These are phyloP conservation scores for Rhodotorula sp. DNA, from an alignment of 1,284 basidiomycete species.

Conservation along the genomic window DNA sequence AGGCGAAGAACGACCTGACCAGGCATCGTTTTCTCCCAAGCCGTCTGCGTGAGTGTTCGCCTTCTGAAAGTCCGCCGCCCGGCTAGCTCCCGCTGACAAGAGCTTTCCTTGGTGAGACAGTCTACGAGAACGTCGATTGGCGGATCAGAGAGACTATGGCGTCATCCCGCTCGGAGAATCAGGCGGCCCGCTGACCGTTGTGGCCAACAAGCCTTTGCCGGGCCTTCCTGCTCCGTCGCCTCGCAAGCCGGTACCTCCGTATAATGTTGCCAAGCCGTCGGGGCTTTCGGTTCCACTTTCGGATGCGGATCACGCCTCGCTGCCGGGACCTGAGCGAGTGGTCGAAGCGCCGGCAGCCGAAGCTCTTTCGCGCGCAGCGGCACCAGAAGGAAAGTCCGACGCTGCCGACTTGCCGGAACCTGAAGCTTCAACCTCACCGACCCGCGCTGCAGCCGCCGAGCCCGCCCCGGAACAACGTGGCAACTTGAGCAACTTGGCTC, in stretches of 20 bases:
- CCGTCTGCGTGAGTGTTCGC: background rate
- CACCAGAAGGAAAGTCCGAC: background rate
- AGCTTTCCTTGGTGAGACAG: background rate
- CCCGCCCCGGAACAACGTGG: background rate
- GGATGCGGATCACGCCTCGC: no score
- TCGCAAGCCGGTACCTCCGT: background rate
- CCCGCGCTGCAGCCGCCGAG: background rate
- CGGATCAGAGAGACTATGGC: background rate
- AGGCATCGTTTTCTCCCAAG: background rate
- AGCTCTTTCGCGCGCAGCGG: no score
- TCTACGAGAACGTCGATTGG: background rate
- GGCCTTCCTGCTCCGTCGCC: slow-evolving; percentile 13
- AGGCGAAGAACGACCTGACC: background rate
- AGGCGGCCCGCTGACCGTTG: background rate
- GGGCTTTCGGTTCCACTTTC: no score
- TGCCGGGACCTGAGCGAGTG: no score
- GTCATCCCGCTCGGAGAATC: background rate
- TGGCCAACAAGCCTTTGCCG: slow-evolving; percentile 17
- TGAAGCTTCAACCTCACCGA: background rate
- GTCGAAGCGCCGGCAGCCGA: background rate
- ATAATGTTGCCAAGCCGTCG: no score
- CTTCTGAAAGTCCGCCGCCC: background rate
- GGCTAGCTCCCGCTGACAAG: background rate
- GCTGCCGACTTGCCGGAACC: background rate
- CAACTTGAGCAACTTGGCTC: background rate